Percentiles rank a stretch among this genome's conserved stretches.
Evolutionary conservation across 805 yeast species (phyloP).

Genomic region (Candida alai): DNA sequence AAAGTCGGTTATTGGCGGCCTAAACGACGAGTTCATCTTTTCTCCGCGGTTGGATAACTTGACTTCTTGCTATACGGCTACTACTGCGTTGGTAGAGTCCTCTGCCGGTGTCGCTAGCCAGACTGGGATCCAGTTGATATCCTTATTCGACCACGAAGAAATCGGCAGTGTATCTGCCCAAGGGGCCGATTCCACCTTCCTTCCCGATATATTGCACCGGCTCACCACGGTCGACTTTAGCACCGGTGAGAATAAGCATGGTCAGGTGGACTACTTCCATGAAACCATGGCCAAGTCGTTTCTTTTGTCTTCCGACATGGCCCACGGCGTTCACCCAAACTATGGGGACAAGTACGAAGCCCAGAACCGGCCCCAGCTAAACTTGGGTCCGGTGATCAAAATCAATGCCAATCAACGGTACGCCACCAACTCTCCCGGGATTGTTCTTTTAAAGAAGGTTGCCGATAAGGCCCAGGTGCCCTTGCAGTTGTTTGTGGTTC

Average conservation of each 20-base stretch:
- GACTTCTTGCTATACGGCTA: conserved; percentile 80
- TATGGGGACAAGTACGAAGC: conserved; percentile 73
- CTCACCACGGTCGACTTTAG: conserved; percentile 38
- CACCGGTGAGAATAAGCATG: conserved; percentile 19
- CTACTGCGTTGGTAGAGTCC: conserved; percentile 63
- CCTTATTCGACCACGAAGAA: conserved; percentile 95
- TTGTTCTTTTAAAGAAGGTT: conserved; percentile 67
- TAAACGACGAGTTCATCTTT: conserved; percentile 85
- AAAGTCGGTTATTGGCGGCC: conserved; percentile 78
- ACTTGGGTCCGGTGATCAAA: conserved; percentile 89
- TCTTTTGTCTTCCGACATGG: conserved; percentile 89
- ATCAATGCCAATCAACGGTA: conserved; percentile 94
- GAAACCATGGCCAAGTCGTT: conserved; percentile 75
- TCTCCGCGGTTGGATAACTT: conserved; percentile 90
- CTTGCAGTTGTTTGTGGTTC: conserved; percentile 85
- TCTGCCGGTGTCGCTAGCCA: conserved; percentile 42
- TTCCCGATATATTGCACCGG: conserved; percentile 74
- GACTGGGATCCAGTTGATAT: conserved; percentile 63
- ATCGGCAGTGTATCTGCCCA: conserved; percentile 92
- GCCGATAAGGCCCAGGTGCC: conserved; percentile 74
- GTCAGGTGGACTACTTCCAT: conserved; percentile 30
- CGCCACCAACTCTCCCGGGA: conserved; percentile 89
- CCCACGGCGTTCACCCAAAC: conserved; percentile 96
- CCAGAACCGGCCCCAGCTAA: conserved; percentile 74
- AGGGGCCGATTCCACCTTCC: conserved; percentile 92